Evolutionary conservation across 2,329 filamentous ascomycete species (phyloP), one percentile per base, ranked within the genome.

Genomic region (Neonectria punicea): DNA sequence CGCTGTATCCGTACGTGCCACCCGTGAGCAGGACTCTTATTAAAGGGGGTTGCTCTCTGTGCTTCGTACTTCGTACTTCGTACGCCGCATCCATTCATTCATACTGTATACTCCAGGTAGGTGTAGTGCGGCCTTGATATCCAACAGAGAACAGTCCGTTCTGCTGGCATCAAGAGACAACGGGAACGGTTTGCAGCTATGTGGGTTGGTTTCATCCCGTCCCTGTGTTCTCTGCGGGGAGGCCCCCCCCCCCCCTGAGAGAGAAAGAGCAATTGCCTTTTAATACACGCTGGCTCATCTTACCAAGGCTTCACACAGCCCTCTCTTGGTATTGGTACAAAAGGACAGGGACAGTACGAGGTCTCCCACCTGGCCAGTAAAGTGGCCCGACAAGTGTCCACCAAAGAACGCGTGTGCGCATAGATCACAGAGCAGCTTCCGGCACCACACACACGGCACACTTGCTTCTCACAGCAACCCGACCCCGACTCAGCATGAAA

Each of bases 401-500:
- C 49, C 11, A 30, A 30, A 34, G 49, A 51, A 51, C 49, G 49
- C 49, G 49, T 36, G 49, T 51, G 47, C 47, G 47, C 18, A 34
- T 51, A n/a, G 28, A 36, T 51, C 49, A 51, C 49, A 51, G 49
- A 51, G 49, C 49, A 51, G 11, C 14, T 28, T 18, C 46, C 25
- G 46, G 46, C 46, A 30, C 46, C 22, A 49, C 20, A 47, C 25
- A 50, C 14, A 41, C 39, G 39, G 25, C 46, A 14, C 46, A 49
- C 46, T 32, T 28, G 25, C 46, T 49, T 28, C 47, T 22, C 28
- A 39, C 28, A 39, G 44, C 36, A 56, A 63, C 41, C 47, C 9
- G 30, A 22, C 25, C 44, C 47, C 43, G 41, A 43, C 55, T 54
- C 49, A 22, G 34, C 25, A 44, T 59, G 61, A 59, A 60, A 59